A percentile compares a stretch with the other conserved stretches of the same genome.
Conservation (phyloP, 2,329 filamentous ascomycete genomes). For the Hypoxylon sp. region DNA sequence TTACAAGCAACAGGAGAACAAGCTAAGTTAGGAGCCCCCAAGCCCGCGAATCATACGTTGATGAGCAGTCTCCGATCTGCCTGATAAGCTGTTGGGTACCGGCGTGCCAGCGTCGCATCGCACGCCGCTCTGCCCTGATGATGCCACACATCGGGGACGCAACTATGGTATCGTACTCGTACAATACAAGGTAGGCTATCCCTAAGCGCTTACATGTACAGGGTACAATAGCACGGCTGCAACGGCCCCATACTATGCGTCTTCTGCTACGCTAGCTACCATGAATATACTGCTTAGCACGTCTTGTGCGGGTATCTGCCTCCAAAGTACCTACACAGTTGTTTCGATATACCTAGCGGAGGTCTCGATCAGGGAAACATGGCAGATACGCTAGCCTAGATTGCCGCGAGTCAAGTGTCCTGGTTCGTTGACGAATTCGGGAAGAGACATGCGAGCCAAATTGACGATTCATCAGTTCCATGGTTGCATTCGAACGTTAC, state of each 20-base stretch:
- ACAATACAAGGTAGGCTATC: conserved; percentile 14
- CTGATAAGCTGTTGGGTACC: conserved; percentile 26
- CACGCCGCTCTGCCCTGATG: conserved; percentile 22
- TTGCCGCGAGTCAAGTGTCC: conserved; percentile 3
- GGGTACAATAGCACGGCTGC: neutral
- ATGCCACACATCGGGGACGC: conserved; percentile 28
- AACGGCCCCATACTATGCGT: conserved; percentile 30
- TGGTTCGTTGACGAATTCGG: conserved; percentile 21
- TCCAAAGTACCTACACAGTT: neutral
- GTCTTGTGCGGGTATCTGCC: neutral
- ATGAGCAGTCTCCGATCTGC: conserved; percentile 30
- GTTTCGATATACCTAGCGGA: neutral
- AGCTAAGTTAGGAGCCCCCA: conserved; percentile 4
- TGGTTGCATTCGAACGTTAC: conserved; percentile 31
- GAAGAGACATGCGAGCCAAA: conserved; percentile 23
- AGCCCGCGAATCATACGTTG: conserved; percentile 14
- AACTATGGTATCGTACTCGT: neutral
- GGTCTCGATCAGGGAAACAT: neutral
- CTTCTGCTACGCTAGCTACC: conserved; percentile 26
- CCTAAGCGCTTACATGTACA: conserved; percentile 26
- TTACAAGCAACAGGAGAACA: conserved; percentile 18
- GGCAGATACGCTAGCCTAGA: neutral
- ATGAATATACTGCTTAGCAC: conserved; percentile 4
- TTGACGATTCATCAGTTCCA: conserved; percentile 22
- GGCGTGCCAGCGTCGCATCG: conserved; percentile 39